Percentiles rank a stretch among this genome's conserved stretches.
Conservation (phyloP, 345 rosid genomes). For the Sonneratia caseolaris region DNA sequence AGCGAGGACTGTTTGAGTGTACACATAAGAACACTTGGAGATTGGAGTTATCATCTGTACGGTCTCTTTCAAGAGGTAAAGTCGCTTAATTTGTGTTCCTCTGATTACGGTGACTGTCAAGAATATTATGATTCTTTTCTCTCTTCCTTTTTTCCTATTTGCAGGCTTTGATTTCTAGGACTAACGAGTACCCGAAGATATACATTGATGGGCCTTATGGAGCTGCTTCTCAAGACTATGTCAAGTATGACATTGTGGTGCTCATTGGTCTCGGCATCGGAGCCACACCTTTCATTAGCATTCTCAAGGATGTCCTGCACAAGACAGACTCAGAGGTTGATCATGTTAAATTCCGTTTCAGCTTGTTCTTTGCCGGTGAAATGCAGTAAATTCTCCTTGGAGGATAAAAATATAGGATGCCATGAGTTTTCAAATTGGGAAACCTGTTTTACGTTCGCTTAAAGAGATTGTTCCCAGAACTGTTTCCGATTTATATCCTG, state of each 20-base stretch:
- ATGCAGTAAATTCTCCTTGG: background rate
- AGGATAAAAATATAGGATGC: no score
- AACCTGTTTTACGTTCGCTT: no score
- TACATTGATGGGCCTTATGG: constrained; percentile 53
- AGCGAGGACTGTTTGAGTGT: constrained; percentile 38
- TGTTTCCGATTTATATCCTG: no score
- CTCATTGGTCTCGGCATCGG: constrained; percentile 58
- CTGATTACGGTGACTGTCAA: background rate
- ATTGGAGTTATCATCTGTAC: constrained; percentile 44
- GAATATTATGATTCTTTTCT: background rate
- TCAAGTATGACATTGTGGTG: constrained; percentile 39
- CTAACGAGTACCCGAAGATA: constrained; percentile 27
- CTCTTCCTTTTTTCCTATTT: background rate
- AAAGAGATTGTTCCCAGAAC: no score
- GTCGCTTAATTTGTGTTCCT: background rate
- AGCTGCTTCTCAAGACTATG: constrained; percentile 44
- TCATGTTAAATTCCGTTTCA: background rate
- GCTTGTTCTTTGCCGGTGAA: background rate
- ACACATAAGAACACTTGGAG: constrained; percentile 48
- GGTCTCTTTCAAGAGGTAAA: constrained; percentile 42
- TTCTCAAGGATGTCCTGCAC: constrained; percentile 34
- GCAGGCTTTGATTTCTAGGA: constrained; percentile 15
- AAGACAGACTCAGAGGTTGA: background rate
- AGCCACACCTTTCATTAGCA: constrained; percentile 50
- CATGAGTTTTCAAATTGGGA: no score